phyloP scores from a whole-genome alignment of 23 red algal genomes.

The Chondrus crispus region DNA sequence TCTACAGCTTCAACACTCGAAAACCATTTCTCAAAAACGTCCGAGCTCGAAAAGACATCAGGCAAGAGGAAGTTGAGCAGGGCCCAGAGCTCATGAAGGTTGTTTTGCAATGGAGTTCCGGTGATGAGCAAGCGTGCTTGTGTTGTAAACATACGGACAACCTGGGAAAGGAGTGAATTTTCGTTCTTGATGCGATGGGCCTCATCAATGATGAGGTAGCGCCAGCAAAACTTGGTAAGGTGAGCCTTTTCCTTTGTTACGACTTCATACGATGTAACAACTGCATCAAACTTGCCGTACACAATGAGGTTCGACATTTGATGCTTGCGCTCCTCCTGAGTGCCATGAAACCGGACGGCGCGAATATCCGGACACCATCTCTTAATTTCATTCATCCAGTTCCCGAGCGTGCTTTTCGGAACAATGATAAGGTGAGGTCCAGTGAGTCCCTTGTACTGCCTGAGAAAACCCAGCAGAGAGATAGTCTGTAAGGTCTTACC shows the following conservation, averaged over 20 bases:
- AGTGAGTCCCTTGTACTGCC: conserved; percentile 77
- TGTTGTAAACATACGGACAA: conserved; percentile 89
- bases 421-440: conserved; percentile 98
- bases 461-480: conserved; percentile 85
- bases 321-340: conserved; percentile 63
- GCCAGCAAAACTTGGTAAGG: conserved; percentile 89
- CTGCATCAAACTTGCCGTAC: conserved; percentile 87
- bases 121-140: conserved; percentile 90
- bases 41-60: conserved; percentile 87
- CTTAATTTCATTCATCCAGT: conserved; percentile 89
- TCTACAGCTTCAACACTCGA: conserved; percentile 77
- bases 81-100: conserved; percentile 98
- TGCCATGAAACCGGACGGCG: conserved; percentile 89
- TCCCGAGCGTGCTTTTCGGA: conserved; percentile 94
- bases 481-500: conserved; percentile 95
- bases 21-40: conserved; percentile 98
- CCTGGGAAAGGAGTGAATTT: conserved; percentile 79
- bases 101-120: conserved; percentile 99
- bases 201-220: conserved; percentile 99
- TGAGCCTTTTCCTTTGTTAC: conserved; percentile 86
- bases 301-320: conserved; percentile 49
- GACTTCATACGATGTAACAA: conserved; percentile 95
- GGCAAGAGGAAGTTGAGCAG: conserved; percentile 98
- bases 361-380: conserved; percentile 87
- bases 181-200: conserved; percentile 99